phyloP scores from a whole-genome alignment of 495 filamentous ascomycete genomes.

The Opeltia flavorubescens region DNA sequence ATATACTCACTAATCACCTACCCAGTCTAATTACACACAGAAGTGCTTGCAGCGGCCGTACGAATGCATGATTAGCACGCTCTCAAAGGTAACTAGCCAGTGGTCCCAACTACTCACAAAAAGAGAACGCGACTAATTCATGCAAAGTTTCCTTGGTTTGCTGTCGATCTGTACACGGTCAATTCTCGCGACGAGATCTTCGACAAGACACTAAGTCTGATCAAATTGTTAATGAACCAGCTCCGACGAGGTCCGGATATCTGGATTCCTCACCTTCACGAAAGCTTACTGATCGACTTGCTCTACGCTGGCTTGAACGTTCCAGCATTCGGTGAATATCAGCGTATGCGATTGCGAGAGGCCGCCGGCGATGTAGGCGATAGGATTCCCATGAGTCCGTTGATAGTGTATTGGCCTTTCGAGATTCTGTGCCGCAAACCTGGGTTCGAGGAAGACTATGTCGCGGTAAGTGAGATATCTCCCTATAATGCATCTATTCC shows the following conservation, averaged over 20 bases:
- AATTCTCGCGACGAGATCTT: slow-evolving; percentile 46
- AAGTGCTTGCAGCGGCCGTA: slow-evolving; percentile 59
- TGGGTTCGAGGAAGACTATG: slow-evolving; percentile 17
- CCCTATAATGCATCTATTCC: not conserved
- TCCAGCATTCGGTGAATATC: slow-evolving; percentile 47
- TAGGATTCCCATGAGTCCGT: slow-evolving; percentile 11
- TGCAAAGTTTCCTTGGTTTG: slow-evolving; percentile 53
- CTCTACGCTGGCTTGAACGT: slow-evolving; percentile 43
- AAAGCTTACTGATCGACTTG: slow-evolving; percentile 41
- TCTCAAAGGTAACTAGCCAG: slow-evolving; percentile 43
- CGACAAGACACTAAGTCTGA: slow-evolving; percentile 32
- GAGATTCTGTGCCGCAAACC: slow-evolving; percentile 23
- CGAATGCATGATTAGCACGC: slow-evolving; percentile 59
- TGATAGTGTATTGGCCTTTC: slow-evolving; percentile 25
- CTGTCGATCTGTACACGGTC: slow-evolving; percentile 46
- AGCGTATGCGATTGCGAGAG: slow-evolving; percentile 21
- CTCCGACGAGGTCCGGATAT: slow-evolving; percentile 15
- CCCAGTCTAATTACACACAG: slow-evolving; percentile 46
- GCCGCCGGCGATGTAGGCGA: slow-evolving; percentile 8
- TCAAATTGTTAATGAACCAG: slow-evolving; percentile 29
- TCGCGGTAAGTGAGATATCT: slow-evolving; percentile 11
- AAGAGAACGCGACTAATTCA: not conserved
- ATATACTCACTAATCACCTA: not conserved
- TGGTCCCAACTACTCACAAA: too few species aligned
- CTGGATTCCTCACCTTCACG: slow-evolving; percentile 27